Conservation (phyloP, 495 filamentous ascomycete species). For the Alectoria sarmentosa region DNA sequence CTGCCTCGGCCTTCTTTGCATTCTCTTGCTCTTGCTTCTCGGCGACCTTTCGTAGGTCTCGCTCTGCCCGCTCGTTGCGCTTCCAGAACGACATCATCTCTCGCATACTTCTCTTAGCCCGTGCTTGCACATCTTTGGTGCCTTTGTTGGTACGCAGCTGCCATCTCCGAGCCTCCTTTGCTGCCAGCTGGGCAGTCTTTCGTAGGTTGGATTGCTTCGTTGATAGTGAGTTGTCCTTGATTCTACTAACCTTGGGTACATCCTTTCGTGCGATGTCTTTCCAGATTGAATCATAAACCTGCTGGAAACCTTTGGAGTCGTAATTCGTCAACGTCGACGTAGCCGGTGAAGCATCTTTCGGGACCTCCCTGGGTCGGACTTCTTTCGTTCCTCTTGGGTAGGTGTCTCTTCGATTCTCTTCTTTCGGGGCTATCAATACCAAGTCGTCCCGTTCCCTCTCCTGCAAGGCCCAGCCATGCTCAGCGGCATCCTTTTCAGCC, state of each 20-base stretch:
- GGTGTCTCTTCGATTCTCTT: slow-evolving; percentile 48
- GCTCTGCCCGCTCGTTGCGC: slow-evolving; percentile 94
- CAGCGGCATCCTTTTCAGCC: slow-evolving; percentile 86
- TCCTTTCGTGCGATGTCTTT: slow-evolving; percentile 90
- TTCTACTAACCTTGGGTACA: slow-evolving; percentile 80
- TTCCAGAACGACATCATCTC: slow-evolving; percentile 99
- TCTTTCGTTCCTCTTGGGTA: slow-evolving; percentile 47
- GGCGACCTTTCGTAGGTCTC: slow-evolving; percentile 84
- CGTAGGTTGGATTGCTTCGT: slow-evolving; percentile 88
- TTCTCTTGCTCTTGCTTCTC: slow-evolving; percentile 96
- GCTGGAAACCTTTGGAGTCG: slow-evolving; percentile 87
- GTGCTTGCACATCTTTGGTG: slow-evolving; percentile 91
- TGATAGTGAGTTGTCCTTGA: slow-evolving; percentile 72
- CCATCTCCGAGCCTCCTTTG: slow-evolving; percentile 96
- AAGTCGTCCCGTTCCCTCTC: slow-evolving; percentile 71
- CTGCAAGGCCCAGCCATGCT: slow-evolving; percentile 67
- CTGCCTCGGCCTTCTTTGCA: slow-evolving; percentile 91
- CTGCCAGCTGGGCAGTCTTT: slow-evolving; percentile 94
- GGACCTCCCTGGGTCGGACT: slow-evolving; percentile 34
- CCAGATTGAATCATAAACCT: slow-evolving; percentile 98
- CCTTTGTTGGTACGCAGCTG: slow-evolving; percentile 97
- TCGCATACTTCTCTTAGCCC: slow-evolving; percentile 95
- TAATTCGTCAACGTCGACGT: slow-evolving; percentile 45
- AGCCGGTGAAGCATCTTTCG: slow-evolving; percentile 56
- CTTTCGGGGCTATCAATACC: slow-evolving; percentile 53